Base-by-base conservation (phyloP, 768 basidiomycete species). In the Phaeotremella skinneri region DNA sequence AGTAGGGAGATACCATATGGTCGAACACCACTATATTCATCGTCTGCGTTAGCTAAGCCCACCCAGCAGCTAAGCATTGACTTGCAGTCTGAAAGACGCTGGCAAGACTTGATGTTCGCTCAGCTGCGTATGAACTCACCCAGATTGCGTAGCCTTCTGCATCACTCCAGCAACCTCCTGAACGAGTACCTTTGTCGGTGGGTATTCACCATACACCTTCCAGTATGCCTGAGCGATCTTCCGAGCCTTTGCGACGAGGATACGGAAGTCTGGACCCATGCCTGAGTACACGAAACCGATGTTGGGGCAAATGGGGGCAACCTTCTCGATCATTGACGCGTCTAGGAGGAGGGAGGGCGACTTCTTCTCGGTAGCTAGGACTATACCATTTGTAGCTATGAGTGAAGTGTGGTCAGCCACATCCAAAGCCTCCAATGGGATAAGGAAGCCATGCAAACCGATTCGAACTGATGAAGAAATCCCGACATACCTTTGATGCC, bases 361-460 rank as follows among this genome's bases (percentile, higher is more conserved):
- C 81, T 98, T 98, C 87, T 99, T 99, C 81, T 98, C 96, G 4
- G 96, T 98, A 39, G 96, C 94, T 68, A 99, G 91, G 64, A 99
- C 96, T 73, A 99, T 94, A 59, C 96, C 96, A 79, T 99, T 99
- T 42, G 96, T 90, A 27, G 96, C 96, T 98, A 74, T 3, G 25
- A 39, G 54, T 17, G 49, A 17, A 49, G 47, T 31, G 11, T 11
- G 23, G 26, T 59, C 27, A n/a, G 49, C 30, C 7, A 26, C 52
- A 17, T 48, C 20, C 34, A n/a, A 32, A 52, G 27, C 30, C 16
- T 41, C 17, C 25, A 26, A 41, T 52, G 2, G 16, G 25, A 17
- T 31, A 9, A 20, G 45, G 30, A 55, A 27, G 48, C 23, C 26
- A 52, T 31, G 30, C 5, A 32, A 25, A 9, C 20, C 37, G 2